phyloP scores from a whole-genome alignment of 2,329 filamentous ascomycete species.

The Massarina eburnea region DNA sequence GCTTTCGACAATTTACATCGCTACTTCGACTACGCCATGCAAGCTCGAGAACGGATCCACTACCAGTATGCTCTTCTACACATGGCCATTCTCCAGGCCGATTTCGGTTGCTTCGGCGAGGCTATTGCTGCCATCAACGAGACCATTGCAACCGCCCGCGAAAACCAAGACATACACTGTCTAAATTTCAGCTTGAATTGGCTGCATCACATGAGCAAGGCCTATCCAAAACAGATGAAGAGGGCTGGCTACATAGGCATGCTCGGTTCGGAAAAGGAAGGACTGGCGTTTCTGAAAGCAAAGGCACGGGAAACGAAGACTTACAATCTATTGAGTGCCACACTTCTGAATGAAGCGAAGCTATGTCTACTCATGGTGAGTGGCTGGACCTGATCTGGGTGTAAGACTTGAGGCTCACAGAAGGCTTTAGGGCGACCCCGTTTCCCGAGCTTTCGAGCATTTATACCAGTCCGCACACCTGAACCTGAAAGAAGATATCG shows the following conservation, averaged over 20 bases:
- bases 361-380: slow-evolving; percentile 73
- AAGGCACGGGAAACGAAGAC: slow-evolving; percentile 86
- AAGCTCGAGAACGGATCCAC: slow-evolving; percentile 76
- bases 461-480: slow-evolving; percentile 82
- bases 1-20: slow-evolving; percentile 89
- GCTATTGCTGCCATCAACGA: slow-evolving; percentile 94
- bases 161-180: slow-evolving; percentile 89
- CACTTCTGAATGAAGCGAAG: slow-evolving; percentile 83
- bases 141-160: slow-evolving; percentile 88
- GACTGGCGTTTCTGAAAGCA: slow-evolving; percentile 76
- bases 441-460: slow-evolving; percentile 69
- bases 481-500: slow-evolving; percentile 74
- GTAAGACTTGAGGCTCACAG: slow-evolving; percentile 5
- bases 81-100: slow-evolving; percentile 87
- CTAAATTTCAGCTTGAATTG: slow-evolving; percentile 95
- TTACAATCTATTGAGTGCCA: slow-evolving; percentile 81
- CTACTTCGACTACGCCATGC: slow-evolving; percentile 97
- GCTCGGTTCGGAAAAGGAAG: slow-evolving; percentile 78
- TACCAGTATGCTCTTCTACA: slow-evolving; percentile 97
- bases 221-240: slow-evolving; percentile 74
- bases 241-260: slow-evolving; percentile 71
- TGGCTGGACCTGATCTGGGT: not conserved
- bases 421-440: slow-evolving; percentile 54
- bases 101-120: slow-evolving; percentile 89
- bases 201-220: slow-evolving; percentile 91